Conservation (phyloP, 108 stramenopile genomes). For the Cyclotella baltica region DNA sequence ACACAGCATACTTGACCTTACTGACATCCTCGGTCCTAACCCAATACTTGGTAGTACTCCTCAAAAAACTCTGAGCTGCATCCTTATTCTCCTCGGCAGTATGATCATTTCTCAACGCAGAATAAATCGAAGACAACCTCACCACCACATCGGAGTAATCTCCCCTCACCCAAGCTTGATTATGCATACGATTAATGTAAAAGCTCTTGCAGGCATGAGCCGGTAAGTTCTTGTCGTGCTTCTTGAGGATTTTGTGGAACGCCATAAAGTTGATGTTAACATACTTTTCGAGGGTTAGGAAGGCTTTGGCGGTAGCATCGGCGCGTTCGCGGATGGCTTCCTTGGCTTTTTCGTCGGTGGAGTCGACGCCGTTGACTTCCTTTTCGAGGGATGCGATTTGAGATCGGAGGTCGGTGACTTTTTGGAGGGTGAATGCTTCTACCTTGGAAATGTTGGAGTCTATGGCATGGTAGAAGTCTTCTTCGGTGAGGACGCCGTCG, state of each 20-base stretch:
- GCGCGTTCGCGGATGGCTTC: slow-evolving; percentile 50
- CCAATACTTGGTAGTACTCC: slow-evolving; percentile 98
- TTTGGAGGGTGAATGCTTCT: slow-evolving; percentile 82
- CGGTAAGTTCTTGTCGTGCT: slow-evolving; percentile 95
- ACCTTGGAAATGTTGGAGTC: slow-evolving; percentile 91
- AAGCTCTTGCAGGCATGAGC: slow-evolving; percentile 89
- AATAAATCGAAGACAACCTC: slow-evolving; percentile 82
- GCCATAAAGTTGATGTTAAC: slow-evolving; percentile 98
- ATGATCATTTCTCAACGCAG: slow-evolving; percentile 79
- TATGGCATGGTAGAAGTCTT: slow-evolving; percentile 82
- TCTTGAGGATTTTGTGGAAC: slow-evolving; percentile 98
- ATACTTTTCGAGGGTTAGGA: slow-evolving; percentile 92
- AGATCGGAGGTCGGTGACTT: slow-evolving; percentile 75
- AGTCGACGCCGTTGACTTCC: slow-evolving; percentile 30
- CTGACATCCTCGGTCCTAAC: slow-evolving; percentile 95
- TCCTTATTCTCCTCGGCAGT: slow-evolving; percentile 79
- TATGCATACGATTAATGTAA: slow-evolving; percentile 94
- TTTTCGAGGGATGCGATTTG: slow-evolving; percentile 58
- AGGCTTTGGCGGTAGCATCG: slow-evolving; percentile 76
- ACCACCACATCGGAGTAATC: slow-evolving; percentile 97
- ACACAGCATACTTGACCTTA: slow-evolving; percentile 91
- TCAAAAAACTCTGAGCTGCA: slow-evolving; percentile 84
- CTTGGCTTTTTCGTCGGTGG: slow-evolving; percentile 33
- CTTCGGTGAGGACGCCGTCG: slow-evolving; percentile 76
- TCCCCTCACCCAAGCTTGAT: slow-evolving; percentile 96